Evolutionary conservation across 2,329 filamentous ascomycete genomes (phyloP).

Genomic region (Beauveria pseudobassiana): DNA sequence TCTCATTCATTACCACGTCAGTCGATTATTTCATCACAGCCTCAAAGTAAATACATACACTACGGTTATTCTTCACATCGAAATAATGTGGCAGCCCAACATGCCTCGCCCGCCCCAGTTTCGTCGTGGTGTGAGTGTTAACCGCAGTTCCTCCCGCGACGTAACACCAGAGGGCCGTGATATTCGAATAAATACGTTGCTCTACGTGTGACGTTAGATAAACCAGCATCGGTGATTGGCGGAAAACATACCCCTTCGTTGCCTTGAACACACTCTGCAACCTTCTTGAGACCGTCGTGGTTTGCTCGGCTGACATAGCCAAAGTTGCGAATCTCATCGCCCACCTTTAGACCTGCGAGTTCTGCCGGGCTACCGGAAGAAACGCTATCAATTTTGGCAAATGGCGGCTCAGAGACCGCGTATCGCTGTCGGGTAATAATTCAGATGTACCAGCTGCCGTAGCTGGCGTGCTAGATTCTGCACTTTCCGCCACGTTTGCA

Average conservation of each 20-base stretch:
- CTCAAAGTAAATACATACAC: neutral
- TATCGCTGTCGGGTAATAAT: conserved; percentile 23
- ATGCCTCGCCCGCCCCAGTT: conserved; percentile 88
- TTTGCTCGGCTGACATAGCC: conserved; percentile 78
- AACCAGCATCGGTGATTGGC: neutral
- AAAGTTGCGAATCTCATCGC: conserved; percentile 78
- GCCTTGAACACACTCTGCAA: conserved; percentile 82
- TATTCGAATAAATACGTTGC: conserved; percentile 61
- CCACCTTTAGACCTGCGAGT: conserved; percentile 68
- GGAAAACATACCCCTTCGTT: conserved; percentile 71
- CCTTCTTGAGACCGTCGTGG: conserved; percentile 75
- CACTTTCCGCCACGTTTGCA: conserved; percentile 55
- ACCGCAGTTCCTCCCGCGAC: conserved; percentile 49
- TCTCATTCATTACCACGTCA: neutral
- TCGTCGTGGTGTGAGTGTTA: conserved; percentile 67
- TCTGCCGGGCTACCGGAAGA: conserved; percentile 73
- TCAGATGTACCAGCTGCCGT: conserved; percentile 17
- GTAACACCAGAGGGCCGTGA: conserved; percentile 39
- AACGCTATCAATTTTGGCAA: conserved; percentile 86
- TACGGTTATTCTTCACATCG: conserved; percentile 45
- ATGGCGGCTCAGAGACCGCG: conserved; percentile 33
- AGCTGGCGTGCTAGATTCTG: conserved; percentile 24
- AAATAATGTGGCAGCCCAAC: conserved; percentile 84
- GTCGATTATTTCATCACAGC: neutral
- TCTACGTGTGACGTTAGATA: conserved; percentile 36